These are phyloP conservation scores for Herpetospermum pedunculosum DNA, from an alignment of 306 rosid species.

Conservation along the genomic window DNA sequence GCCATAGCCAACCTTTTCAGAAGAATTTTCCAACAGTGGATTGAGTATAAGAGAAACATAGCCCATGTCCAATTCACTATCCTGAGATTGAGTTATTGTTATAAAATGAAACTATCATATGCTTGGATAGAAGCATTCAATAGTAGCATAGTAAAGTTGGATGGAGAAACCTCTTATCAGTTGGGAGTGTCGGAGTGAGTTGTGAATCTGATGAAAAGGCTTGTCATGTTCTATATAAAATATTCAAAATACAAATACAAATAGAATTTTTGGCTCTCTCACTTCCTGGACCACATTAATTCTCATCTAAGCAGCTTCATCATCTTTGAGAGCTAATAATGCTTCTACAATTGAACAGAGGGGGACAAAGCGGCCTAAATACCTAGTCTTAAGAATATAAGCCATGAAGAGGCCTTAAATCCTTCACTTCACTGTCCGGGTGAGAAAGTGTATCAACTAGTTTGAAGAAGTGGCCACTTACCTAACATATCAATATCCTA, in stretches of 20 bases:
- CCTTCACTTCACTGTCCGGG: background rate
- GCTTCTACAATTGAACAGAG: background rate
- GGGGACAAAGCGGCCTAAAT: background rate
- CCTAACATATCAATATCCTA: background rate
- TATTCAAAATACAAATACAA: background rate
- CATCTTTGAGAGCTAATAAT: background rate
- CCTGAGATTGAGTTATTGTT: background rate
- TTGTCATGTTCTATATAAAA: background rate
- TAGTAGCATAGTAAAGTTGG: background rate
- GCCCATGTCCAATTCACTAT: background rate
- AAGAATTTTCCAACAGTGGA: background rate
- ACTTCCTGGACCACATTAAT: background rate
- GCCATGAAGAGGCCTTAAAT: background rate
- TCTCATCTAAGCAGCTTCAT: background rate
- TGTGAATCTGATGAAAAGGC: background rate
- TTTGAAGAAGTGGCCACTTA: background rate
- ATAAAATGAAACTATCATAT: too few species aligned
- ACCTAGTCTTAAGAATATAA: background rate
- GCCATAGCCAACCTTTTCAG: background rate
- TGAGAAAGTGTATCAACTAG: background rate
- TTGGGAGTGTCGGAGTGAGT: background rate
- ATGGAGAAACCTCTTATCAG: background rate
- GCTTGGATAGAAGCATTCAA: background rate
- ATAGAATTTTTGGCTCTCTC: background rate
- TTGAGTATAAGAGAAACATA: background rate